Conservation (phyloP, 2,329 filamentous ascomycete species). For the Fusarium sp. region DNA sequence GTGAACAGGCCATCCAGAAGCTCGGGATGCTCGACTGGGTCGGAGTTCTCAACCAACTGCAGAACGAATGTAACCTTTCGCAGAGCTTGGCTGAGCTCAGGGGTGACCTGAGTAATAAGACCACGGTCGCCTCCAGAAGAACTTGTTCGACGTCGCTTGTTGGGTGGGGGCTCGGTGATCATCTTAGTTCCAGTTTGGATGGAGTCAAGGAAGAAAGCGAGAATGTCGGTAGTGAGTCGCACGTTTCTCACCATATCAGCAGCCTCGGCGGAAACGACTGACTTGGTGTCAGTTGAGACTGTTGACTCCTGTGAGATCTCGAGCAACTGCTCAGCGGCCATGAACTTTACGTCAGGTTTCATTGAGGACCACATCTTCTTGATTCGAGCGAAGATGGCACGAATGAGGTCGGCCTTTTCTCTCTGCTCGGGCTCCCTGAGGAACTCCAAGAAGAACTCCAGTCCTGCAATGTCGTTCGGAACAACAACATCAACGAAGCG, state of each 20-base stretch:
- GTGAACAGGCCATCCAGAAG: conserved; percentile 86
- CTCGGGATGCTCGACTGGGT: conserved; percentile 80
- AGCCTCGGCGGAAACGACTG: conserved; percentile 69
- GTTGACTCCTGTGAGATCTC: conserved; percentile 68
- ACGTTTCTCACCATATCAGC: conserved; percentile 81
- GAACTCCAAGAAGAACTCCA: conserved; percentile 66
- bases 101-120: conserved; percentile 72
- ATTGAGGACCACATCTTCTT: conserved; percentile 80
- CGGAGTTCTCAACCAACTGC: conserved; percentile 87
- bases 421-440: conserved; percentile 60
- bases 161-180: conserved; percentile 78
- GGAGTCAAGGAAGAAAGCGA: conserved; percentile 80
- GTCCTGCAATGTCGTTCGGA: conserved; percentile 66
- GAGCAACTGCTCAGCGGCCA: conserved; percentile 74
- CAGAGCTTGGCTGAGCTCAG: conserved; percentile 77
- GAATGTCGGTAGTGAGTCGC: conserved; percentile 79
- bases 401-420: conserved; percentile 67
- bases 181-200: conserved; percentile 82
- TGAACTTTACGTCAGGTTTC: conserved; percentile 73
- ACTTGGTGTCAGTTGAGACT: conserved; percentile 51
- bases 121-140: conserved; percentile 76
- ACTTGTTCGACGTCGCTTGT: conserved; percentile 85
- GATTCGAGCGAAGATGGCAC: conserved; percentile 78
- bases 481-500: conserved; percentile 67
- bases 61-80: conserved; percentile 88